phyloP scores from a whole-genome alignment of 495 filamentous ascomycete genomes.

The Penicillium malachiteum region DNA sequence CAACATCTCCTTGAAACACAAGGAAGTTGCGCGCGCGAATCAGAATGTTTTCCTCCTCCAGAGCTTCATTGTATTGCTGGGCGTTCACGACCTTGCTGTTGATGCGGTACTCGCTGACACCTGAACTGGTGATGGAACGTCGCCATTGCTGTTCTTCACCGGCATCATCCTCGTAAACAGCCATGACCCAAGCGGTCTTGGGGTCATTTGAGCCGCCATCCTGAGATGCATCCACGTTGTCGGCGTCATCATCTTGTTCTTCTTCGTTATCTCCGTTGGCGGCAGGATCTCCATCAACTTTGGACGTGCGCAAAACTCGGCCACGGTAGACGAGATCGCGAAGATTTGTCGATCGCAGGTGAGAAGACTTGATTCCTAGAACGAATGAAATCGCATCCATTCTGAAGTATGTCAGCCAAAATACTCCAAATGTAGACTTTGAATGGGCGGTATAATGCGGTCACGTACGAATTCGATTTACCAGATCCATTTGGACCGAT shows the following conservation, averaged over 20 bases:
- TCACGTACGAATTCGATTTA: constrained; percentile 97
- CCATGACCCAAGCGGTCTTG: constrained; percentile 96
- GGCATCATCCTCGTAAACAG: constrained; percentile 96
- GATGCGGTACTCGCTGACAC: constrained; percentile 93
- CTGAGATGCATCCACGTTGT: constrained; percentile 41
- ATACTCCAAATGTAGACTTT: neutral
- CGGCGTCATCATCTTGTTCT: constrained; percentile 38
- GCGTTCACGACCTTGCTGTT: constrained; percentile 87
- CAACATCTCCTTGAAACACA: constrained; percentile 97
- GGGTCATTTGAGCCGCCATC: constrained; percentile 67
- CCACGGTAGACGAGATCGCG: constrained; percentile 95
- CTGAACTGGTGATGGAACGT: constrained; percentile 82
- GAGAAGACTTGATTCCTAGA: constrained; percentile 95
- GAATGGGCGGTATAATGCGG: neutral
- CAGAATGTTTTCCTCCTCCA: constrained; percentile 93
- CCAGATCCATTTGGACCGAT: constrained; percentile 99
- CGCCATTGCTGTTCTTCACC: constrained; percentile 96
- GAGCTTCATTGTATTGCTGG: constrained; percentile 86
- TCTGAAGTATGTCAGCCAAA: constrained; percentile 45
- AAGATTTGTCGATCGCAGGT: constrained; percentile 91
- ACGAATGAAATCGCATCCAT: constrained; percentile 99
- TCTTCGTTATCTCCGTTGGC: constrained; percentile 53
- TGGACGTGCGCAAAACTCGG: constrained; percentile 85
- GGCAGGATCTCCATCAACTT: constrained; percentile 76
- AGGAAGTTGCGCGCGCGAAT: constrained; percentile 98